These are phyloP conservation scores for Termitomyces sp. DNA, from an alignment of 768 basidiomycete genomes.

Conservation along the genomic window DNA sequence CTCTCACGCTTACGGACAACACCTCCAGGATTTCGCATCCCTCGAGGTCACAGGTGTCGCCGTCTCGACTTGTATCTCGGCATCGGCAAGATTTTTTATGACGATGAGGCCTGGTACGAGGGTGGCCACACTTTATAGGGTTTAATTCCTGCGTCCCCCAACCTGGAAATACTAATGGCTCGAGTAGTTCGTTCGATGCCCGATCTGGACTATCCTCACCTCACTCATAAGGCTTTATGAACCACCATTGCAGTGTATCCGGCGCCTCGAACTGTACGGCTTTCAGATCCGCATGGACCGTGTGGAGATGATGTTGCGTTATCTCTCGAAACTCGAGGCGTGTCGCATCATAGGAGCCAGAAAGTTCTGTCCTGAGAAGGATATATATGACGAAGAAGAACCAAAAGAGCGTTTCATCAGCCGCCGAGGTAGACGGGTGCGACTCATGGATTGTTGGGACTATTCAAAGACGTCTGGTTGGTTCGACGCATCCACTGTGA, in stretches of 20 bases:
- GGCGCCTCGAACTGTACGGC: background rate
- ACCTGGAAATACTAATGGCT: background rate
- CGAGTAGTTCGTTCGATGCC: background rate
- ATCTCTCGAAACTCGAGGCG: background rate
- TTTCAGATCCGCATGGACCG: background rate
- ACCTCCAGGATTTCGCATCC: background rate
- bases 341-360: background rate
- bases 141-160: background rate
- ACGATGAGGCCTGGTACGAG: background rate
- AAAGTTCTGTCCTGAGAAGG: background rate
- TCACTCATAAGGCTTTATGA: background rate
- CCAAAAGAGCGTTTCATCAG: background rate
- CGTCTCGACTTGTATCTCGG: background rate
- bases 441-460: background rate
- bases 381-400: background rate
- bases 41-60: background rate
- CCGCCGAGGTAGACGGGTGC: background rate
- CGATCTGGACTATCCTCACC: accelerated
- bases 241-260: background rate
- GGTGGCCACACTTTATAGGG: background rate
- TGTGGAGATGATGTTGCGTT: background rate
- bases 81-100: background rate
- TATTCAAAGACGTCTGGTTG: background rate
- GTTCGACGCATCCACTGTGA: background rate
- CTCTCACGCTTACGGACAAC: background rate